phyloP scores from a whole-genome alignment of 805 yeast genomes.

The Blastobotrys mokoenaii region DNA sequence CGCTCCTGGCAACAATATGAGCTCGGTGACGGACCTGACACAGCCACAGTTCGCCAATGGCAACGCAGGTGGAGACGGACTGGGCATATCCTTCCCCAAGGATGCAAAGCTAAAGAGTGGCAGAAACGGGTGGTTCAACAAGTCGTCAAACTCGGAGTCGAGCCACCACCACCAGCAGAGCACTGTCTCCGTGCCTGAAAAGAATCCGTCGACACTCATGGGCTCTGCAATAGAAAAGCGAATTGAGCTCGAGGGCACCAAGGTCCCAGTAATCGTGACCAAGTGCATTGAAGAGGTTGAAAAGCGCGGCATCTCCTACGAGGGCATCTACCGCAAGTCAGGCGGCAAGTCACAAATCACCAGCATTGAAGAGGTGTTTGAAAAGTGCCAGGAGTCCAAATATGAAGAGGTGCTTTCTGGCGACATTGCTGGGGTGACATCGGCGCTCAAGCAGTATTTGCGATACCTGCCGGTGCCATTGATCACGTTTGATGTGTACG shows the following conservation, averaged over 20 bases:
- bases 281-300: slow-evolving; percentile 75
- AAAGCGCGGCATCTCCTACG: slow-evolving; percentile 60
- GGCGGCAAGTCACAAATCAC: slow-evolving; percentile 69
- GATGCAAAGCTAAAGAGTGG: background rate
- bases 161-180: background rate
- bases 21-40: slow-evolving; percentile 5
- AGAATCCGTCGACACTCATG: slow-evolving; percentile 24
- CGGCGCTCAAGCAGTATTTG: slow-evolving; percentile 79
- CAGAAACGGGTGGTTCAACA: slow-evolving; percentile 17
- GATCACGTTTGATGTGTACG: slow-evolving; percentile 62
- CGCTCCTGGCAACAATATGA: background rate
- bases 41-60: background rate
- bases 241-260: slow-evolving; percentile 49
- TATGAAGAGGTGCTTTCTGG: slow-evolving; percentile 35
- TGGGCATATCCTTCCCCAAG: slow-evolving; percentile 16
- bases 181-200: background rate
- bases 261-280: slow-evolving; percentile 63
- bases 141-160: background rate
- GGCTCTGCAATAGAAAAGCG: slow-evolving; percentile 55
- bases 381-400: slow-evolving; percentile 25
- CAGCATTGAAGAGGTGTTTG: slow-evolving; percentile 34
- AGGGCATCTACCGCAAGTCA: slow-evolving; percentile 86
- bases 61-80: slow-evolving; percentile 8
- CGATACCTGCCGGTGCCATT: slow-evolving; percentile 81
- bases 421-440: slow-evolving; percentile 82